A percentile compares a stretch with the other conserved stretches of the same genome.
phyloP scores from a whole-genome alignment of 768 basidiomycete genomes.

The Asterophora parasitica region DNA sequence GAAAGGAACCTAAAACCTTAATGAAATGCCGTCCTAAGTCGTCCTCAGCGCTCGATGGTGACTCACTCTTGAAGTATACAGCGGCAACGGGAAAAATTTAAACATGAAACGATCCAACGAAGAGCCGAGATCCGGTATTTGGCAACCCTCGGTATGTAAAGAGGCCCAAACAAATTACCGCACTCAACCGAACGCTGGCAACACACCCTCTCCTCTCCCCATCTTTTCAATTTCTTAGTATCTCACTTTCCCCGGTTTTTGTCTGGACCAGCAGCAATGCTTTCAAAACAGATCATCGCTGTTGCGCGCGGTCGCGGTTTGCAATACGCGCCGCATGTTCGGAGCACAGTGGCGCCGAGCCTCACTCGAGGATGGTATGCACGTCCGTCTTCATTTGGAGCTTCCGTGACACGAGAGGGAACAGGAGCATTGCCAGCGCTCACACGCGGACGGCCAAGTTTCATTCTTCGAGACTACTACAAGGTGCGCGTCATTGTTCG shows the following conservation, averaged over 20 bases:
- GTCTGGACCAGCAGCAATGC: constrained; percentile 36
- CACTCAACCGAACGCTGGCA: constrained; percentile 7
- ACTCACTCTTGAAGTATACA: neutral
- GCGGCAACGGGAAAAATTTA: constrained; percentile 1
- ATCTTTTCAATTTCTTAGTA: neutral
- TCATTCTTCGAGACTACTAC: constrained; percentile 63
- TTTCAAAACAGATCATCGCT: constrained; percentile 65
- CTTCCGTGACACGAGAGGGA: constrained; percentile 12
- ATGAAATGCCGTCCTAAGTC: too few relatives aligned
- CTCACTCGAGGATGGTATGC: constrained; percentile 47
- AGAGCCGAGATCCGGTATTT: constrained; percentile 11
- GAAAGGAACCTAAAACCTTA: neutral
- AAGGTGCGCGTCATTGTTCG: constrained; percentile 41
- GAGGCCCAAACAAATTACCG: constrained; percentile 20
- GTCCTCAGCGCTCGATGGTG: too few relatives aligned
- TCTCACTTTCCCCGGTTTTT: constrained; percentile 6
- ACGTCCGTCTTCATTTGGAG: constrained; percentile 4
- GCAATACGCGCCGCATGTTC: constrained; percentile 31
- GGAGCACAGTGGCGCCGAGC: constrained; percentile 25
- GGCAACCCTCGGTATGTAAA: constrained; percentile 13
- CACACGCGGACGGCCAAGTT: constrained; percentile 55
- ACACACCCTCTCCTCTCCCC: constrained; percentile 2
- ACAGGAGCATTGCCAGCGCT: constrained; percentile 42
- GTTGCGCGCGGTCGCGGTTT: constrained; percentile 58
- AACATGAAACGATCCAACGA: too few relatives aligned